Percentiles rank a stretch among this genome's conserved stretches.
phyloP scores from a whole-genome alignment of 78 protist species.

The Blattamonas nauphoetae region DNA sequence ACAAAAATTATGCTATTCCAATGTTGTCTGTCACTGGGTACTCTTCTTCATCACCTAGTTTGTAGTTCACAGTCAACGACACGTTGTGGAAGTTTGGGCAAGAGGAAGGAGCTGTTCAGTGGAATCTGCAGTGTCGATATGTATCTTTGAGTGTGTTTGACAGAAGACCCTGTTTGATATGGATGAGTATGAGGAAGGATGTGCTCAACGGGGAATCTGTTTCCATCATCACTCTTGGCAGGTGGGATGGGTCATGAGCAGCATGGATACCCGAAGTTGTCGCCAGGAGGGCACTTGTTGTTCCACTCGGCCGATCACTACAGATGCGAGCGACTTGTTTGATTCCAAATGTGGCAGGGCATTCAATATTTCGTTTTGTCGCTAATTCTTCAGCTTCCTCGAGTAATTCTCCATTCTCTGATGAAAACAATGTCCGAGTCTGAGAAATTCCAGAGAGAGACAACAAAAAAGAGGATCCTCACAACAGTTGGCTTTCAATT shows the following conservation, averaged over 20 bases:
- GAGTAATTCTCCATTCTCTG: neutral
- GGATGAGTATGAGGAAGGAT: neutral
- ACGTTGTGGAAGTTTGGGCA: slow-evolving; percentile 2
- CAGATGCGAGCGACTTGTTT: neutral
- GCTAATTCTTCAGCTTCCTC: neutral
- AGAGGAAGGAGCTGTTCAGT: neutral
- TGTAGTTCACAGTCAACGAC: slow-evolving; percentile 7
- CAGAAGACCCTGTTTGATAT: too few species aligned
- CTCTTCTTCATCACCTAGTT: too few species aligned
- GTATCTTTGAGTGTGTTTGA: too few species aligned
- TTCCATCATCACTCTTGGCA: neutral
- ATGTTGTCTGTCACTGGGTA: too few species aligned
- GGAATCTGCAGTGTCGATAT: neutral
- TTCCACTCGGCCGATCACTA: neutral
- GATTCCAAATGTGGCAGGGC: neutral
- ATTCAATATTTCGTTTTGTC: neutral
- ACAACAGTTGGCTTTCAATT: neutral
- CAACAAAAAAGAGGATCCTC: neutral
- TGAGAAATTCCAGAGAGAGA: neutral
- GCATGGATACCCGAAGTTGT: neutral
- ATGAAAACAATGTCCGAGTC: neutral
- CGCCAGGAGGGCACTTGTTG: neutral
- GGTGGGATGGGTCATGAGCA: neutral
- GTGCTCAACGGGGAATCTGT: neutral
- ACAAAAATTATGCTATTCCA: too few species aligned